Evolutionary conservation across 805 yeast genomes (phyloP).

Genomic region (Yarrowia yakushimensis): DNA sequence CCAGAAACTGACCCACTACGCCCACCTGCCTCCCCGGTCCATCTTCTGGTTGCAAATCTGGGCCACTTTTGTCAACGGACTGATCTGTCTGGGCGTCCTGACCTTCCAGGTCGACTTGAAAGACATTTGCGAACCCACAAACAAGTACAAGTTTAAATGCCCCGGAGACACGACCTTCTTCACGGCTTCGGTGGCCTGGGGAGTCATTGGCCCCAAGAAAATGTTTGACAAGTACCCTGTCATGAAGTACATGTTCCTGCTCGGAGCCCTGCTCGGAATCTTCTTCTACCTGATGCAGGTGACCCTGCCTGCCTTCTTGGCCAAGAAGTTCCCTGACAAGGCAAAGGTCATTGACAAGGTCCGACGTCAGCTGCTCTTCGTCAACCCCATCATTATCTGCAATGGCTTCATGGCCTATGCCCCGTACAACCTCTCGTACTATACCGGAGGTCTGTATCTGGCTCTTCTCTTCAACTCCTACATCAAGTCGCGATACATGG

Average conservation of each 20-base stretch:
- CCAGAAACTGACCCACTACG: neutral
- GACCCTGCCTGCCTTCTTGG: neutral
- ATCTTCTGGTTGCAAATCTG: neutral
- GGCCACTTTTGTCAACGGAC: neutral
- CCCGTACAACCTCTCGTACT: neutral
- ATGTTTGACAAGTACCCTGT: neutral
- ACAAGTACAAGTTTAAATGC: neutral
- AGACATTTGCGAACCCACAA: neutral
- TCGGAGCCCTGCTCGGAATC: neutral
- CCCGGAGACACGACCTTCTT: neutral
- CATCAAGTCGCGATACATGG: neutral
- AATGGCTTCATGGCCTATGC: neutral
- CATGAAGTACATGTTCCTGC: neutral
- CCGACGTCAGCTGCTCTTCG: neutral
- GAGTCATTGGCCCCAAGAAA: neutral
- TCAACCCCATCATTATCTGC: neutral
- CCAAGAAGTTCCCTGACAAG: neutral
- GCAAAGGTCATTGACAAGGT: neutral
- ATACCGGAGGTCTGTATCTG: neutral
- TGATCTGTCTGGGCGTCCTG: neutral
- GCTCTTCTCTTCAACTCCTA: neutral
- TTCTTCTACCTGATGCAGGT: neutral
- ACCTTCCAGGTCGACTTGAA: neutral
- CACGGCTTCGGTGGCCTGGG: neutral
- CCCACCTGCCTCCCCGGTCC: neutral